Base-by-base conservation (phyloP, 495 filamentous ascomycete genomes). In the Lepraria neglecta region DNA sequence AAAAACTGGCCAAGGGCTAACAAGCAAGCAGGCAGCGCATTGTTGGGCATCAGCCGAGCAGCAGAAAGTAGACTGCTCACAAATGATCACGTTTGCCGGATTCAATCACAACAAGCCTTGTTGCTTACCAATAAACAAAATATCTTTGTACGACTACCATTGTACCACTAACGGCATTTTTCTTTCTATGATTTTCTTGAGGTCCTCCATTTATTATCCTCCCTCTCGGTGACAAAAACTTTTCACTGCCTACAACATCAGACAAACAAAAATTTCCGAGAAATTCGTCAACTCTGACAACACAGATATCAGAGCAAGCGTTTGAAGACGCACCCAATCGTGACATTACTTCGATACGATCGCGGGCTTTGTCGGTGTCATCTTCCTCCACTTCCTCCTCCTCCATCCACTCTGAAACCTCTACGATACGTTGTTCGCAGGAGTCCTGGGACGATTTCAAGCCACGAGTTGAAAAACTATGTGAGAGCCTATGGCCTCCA, bases 361-460 rank as follows among this genome's bases (percentile, higher is more conserved):
- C 31, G n/a, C 15, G n/a, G 12, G 7, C 35, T 38, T 38, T 6
- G 7, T 38, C 35, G 35, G 35, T 7, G 12, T 38, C 35, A 38
- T 38, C 3, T 6, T 38, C 35, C 4, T 12, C 50, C 17, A 21
- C 11, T 31, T 21, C 6, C 2, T 38, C 10, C 6, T 24, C 17
- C 3, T 57, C 38, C 15, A 4, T 0, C 6, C 54, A 45, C 15
- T 57, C 54, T 30, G 35, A 57, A 1, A 45, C 54, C 4, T 57
- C 54, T 24, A 57, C 35, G 2, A 24, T 56, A 3, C 4, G 38
- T 4, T 56, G 24, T 56, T 2, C 35, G 9, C 46, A 19, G 0
- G 58, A 53, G 40, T 6, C 58, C 3, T 40, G 28, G 15, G 11
- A 51, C 1, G 58, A 51, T 3, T 60, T 52, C 42, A 60, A 54